These are phyloP conservation scores for Coniochaeta sp. DNA, from an alignment of 2,329 filamentous ascomycete genomes.

Conservation along the genomic window DNA sequence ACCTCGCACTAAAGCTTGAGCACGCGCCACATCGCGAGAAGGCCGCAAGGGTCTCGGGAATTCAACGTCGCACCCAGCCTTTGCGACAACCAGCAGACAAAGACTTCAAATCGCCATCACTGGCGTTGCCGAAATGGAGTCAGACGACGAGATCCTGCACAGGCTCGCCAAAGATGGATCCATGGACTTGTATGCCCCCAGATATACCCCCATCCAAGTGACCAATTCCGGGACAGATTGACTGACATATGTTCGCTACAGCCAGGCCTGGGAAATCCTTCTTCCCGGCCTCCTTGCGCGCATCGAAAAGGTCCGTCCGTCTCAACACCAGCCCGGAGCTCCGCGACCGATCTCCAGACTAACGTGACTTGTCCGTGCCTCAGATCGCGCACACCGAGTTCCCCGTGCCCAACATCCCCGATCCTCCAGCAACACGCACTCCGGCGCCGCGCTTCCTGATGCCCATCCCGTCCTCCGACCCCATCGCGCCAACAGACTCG, in stretches of 20 bases:
- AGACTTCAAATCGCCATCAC: not conserved
- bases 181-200: constrained; percentile 46
- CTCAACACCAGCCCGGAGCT: not conserved
- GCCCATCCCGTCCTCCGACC: constrained; percentile 36
- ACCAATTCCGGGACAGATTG: not conserved
- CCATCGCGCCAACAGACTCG: constrained; percentile 33
- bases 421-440: constrained; percentile 30
- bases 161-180: constrained; percentile 41
- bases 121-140: constrained; percentile 32
- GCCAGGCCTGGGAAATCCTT: constrained; percentile 62
- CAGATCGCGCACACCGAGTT: constrained; percentile 74
- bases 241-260: constrained; percentile 23
- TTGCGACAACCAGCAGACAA: not conserved
- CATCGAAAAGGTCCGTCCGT: constrained; percentile 53
- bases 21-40: not conserved
- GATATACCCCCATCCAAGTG: constrained; percentile 5
- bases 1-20: not conserved
- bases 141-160: constrained; percentile 40
- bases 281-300: constrained; percentile 58
- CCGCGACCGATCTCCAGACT: not conserved
- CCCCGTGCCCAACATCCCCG: constrained; percentile 55
- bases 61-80: not conserved
- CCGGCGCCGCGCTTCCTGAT: constrained; percentile 35
- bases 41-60: not conserved
- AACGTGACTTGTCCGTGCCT: not conserved